Base-by-base conservation (phyloP, 31 red algal genomes). In the Endocladia muricata region DNA sequence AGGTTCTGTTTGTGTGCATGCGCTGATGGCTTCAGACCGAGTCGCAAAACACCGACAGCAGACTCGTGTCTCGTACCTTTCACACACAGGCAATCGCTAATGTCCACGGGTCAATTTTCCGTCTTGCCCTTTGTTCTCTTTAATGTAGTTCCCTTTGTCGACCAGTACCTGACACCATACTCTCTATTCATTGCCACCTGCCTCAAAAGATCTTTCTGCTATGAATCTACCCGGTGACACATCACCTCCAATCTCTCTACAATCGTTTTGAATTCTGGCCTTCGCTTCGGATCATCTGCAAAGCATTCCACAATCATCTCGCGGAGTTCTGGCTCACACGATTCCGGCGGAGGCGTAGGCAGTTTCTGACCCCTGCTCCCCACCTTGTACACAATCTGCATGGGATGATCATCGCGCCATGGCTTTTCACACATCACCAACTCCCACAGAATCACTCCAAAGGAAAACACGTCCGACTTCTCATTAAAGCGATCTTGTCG, bases 381-480 rank as follows among this genome's bases (percentile, higher is more conserved):
- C 41, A 97, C 94, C 42, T 86, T 84, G 67, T 72, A 94, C 28
- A 97, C 88, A 49, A 97, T 86, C 60, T 97, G 94, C 79, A 91
- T 93, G 35, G 94, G 94, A 63, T 97, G 94, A 61, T 97, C 94
- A 58, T 97, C 81, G 37, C 79, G 69, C 94, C 94, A 97, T 42
- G 94, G 94, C 54, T 97, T 97, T 36, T 97, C 90, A 62, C 94
- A 85, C 73, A 87, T 93, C 13, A 97, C 85, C 70, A 97, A 56
- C 77, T 97, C 94, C 90, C 90, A 97, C 19, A 97, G 58, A 44
- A 97, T 94, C 2, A 97, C 90, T 40, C 94, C 94, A 56, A 93
- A 97, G 7, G 94, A 97, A 64, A 83, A 97, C 17, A 97, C 94
- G 41, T 97, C 94, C 32, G 78, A 84, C 87, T 86, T 76, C 41